Base-by-base conservation (phyloP, 805 yeast genomes). In the Ogataea ganodermae region DNA sequence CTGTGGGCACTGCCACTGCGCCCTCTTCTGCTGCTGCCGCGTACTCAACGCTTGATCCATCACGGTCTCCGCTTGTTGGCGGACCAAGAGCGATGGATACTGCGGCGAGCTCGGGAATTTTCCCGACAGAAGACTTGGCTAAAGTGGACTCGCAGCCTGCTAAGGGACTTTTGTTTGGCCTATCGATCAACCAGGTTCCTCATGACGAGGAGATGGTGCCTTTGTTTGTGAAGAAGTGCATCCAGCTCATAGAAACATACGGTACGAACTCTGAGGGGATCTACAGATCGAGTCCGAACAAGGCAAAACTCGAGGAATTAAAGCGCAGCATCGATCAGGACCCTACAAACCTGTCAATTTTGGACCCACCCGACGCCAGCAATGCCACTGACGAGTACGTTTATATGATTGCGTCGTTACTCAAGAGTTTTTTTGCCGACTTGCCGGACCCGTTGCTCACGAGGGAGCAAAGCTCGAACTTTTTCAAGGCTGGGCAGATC, bases 201-300 rank as follows among this genome's bases (percentile, higher is more conserved):
- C 82, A 78, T 56, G 97, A 95, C 52, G 92, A 90, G 45, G 96
- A 89, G 55, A 84, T 88, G 66, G 97, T 94, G 4, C 99, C 99
- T 1, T 76, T 86, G 14, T 79, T 94, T 41, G 99, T 94, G 9
- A 83, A 84, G 53, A 88, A 84, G 61, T 91, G 97, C 73, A 86
- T 92, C 43, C 84, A 83, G 53, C 84, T 91, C 6, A 83, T 94
- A 28, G 98, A 94, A 61, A 76, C 75, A 33, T 83, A 86, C 63
- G 99, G 99, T 1, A 65, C 86, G 31, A 84, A 88, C 43, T 72
- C 87, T 27, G 97, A 90, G 63, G 98, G 98, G 0, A 84, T 94
- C 28, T 94, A 94, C 65, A 75, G 97, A 47, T 82, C 89, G 27
- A 83, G 87, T 44, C 97, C 97, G 0, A 88, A 86, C 64, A 80